Conservation (phyloP, 140 eudicot species). For the Bidens hawaiensis region DNA sequence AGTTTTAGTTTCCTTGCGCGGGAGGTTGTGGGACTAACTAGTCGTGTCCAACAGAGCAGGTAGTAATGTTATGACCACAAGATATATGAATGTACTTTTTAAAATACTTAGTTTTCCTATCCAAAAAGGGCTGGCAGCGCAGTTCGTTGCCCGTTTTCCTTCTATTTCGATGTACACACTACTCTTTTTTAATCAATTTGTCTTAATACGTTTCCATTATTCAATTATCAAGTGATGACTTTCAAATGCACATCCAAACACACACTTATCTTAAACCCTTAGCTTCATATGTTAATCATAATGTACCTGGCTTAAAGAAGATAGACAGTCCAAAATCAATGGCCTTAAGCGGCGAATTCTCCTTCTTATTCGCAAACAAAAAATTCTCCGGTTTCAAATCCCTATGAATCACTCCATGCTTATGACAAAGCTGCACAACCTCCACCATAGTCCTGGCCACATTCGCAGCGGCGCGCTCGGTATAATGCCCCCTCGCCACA, state of each 20-base stretch:
- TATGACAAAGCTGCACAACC: constrained; percentile 82
- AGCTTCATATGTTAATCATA: neutral
- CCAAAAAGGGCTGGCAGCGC: too few species aligned
- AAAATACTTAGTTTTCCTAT: too few species aligned
- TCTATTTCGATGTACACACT: too few species aligned
- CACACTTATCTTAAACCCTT: neutral
- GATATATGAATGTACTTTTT: too few species aligned
- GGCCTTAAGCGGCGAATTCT: constrained; percentile 79
- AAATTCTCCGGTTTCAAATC: constrained; percentile 86
- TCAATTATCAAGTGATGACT: neutral
- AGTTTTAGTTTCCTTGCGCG: too few species aligned
- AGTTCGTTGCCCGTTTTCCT: too few species aligned
- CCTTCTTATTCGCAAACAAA: constrained; percentile 73
- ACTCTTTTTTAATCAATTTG: too few species aligned
- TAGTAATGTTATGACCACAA: too few species aligned
- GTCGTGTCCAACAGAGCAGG: too few species aligned
- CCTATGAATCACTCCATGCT: constrained; percentile 79
- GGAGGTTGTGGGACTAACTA: too few species aligned
- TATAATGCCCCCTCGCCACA: constrained; percentile 73
- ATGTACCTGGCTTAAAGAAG: constrained; percentile 76
- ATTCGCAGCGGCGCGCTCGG: constrained; percentile 73
- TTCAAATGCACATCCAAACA: neutral
- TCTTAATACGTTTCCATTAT: too few species aligned
- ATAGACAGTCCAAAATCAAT: constrained; percentile 82
- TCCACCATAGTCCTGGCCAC: constrained; percentile 72